These are phyloP conservation scores for Apophysomyces sp. DNA, from an alignment of 371 early-diverging fungal species.

Conservation along the genomic window DNA sequence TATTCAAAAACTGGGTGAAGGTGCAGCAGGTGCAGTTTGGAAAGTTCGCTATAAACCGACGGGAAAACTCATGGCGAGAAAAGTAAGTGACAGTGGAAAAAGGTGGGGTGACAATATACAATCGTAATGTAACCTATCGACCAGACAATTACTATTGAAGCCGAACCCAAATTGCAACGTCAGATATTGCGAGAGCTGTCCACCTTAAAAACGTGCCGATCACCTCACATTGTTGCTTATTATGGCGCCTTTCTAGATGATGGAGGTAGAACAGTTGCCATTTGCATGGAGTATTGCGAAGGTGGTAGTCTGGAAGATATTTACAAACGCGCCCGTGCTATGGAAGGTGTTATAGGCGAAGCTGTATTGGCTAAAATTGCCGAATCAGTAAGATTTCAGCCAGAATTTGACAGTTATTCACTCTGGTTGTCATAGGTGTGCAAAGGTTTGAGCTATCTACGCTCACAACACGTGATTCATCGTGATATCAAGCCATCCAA, in stretches of 20 bases:
- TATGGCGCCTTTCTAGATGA: slow-evolving; percentile 90
- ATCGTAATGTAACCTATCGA: not conserved
- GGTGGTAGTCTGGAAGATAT: slow-evolving; percentile 80
- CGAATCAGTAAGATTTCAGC: slow-evolving; percentile 51
- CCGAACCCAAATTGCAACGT: slow-evolving; percentile 64
- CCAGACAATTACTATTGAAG: slow-evolving; percentile 62
- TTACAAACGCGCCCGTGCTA: slow-evolving; percentile 62
- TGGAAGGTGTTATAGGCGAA: slow-evolving; percentile 69
- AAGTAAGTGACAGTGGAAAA: slow-evolving; percentile 47
- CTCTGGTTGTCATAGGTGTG: slow-evolving; percentile 43
- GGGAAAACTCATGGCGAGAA: slow-evolving; percentile 87
- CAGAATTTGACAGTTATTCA: not conserved
- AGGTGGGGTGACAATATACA: slow-evolving; percentile 21
- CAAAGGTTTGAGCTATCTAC: slow-evolving; percentile 74
- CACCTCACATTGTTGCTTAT: slow-evolving; percentile 87
- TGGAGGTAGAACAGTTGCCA: slow-evolving; percentile 76
- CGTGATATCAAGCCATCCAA: slow-evolving; percentile 93
- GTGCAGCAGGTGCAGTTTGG: slow-evolving; percentile 90
- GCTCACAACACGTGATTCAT: slow-evolving; percentile 80
- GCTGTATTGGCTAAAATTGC: slow-evolving; percentile 73
- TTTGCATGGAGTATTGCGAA: slow-evolving; percentile 93
- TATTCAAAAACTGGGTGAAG: slow-evolving; percentile 79
- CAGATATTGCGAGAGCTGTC: slow-evolving; percentile 88
- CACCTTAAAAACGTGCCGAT: slow-evolving; percentile 82
- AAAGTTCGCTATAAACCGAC: slow-evolving; percentile 79